Evolutionary conservation across 2,329 filamentous ascomycete species (phyloP), one percentile per base, ranked within the genome.

Genomic region (Diaporthe helianthi): DNA sequence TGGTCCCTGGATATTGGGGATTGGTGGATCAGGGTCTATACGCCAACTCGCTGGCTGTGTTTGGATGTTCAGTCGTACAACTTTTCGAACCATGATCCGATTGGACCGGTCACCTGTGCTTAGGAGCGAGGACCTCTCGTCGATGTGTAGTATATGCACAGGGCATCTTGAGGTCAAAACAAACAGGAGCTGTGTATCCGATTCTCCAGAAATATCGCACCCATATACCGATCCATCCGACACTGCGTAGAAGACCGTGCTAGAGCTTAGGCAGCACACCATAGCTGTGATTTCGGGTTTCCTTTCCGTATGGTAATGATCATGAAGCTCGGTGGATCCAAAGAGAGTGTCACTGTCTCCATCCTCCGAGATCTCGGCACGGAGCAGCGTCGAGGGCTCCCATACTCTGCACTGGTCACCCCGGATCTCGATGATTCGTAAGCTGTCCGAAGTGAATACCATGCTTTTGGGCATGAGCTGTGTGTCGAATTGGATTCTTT

Each of bases 341-440:
- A 71, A 73, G 2, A 71, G 38, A 1, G 70, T 72, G 47, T 72
- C 71, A 19, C 71, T 73, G 31, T 55, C 69, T 5, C 73, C 71
- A 0, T 75, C 72, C 0, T 73, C 72, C 2, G 41, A 26, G 17
- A 5, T 49, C 10, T 74, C 72, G 1, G 70, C 65, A 3, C 73
- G 64, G 7, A 74, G 70, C 1, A 77, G 72, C 15, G 74, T 72
- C 1, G 73, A 58, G 0, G 75, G 75, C 10, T 74, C 72, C 75
- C 76, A 77, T 3, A 77, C 65, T 6, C 73, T 67, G 29, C 74
- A 73, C n/a, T 75, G 74, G 0, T 63, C 24, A 3, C 53, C 71
- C 0, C 74, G 58, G n/a, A 76, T 69, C 22, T 75, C 71, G n/a
- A 77, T 68, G 17, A 76, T 53, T 3, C 73, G 72, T 1, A 68